Evolutionary conservation across 2,329 filamentous ascomycete genomes (phyloP).

Genomic region (Rosellinia necatrix): DNA sequence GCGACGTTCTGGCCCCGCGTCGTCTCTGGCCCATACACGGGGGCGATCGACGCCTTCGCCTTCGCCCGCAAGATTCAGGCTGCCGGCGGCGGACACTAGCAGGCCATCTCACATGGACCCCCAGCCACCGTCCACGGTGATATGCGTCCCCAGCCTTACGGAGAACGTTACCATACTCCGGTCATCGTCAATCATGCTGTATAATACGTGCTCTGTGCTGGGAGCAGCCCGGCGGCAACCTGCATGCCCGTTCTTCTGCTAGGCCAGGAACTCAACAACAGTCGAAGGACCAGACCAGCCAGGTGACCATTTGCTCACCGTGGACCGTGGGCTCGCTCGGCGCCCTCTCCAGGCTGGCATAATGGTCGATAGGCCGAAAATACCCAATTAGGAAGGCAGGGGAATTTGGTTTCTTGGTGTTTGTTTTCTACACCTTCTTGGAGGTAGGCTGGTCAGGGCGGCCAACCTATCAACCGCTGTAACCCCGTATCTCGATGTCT

Average conservation of each 20-base stretch:
- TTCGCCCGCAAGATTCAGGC: slow-evolving; percentile 21
- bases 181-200: slow-evolving; percentile 8
- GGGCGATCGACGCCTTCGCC: slow-evolving; percentile 23
- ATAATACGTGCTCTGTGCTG: slow-evolving; percentile 1
- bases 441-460: slow-evolving; percentile 8
- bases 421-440: slow-evolving; percentile 13
- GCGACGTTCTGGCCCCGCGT: slow-evolving; percentile 22
- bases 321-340: slow-evolving; percentile 1
- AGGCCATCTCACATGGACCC: slow-evolving; percentile 5
- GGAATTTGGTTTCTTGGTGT: slow-evolving; percentile 18
- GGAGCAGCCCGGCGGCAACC: slow-evolving; percentile 12
- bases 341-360: slow-evolving; percentile 13
- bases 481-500: slow-evolving; percentile 17
- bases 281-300: slow-evolving; percentile 9
- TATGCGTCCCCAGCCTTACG: slow-evolving; percentile 7
- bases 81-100: slow-evolving; percentile 19
- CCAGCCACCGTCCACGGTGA: slow-evolving; percentile 1
- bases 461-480: slow-evolving; percentile 11
- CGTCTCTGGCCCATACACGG: slow-evolving; percentile 25
- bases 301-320: too few relatives aligned
- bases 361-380: slow-evolving; percentile 21
- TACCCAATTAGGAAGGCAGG: slow-evolving; percentile 23
- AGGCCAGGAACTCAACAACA: slow-evolving; percentile 12
- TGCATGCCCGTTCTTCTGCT: slow-evolving; percentile 6
- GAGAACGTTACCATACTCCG: slow-evolving; percentile 4